Conservation (phyloP, 2,329 filamentous ascomycete genomes). For the Lasiodiplodia citricola region DNA sequence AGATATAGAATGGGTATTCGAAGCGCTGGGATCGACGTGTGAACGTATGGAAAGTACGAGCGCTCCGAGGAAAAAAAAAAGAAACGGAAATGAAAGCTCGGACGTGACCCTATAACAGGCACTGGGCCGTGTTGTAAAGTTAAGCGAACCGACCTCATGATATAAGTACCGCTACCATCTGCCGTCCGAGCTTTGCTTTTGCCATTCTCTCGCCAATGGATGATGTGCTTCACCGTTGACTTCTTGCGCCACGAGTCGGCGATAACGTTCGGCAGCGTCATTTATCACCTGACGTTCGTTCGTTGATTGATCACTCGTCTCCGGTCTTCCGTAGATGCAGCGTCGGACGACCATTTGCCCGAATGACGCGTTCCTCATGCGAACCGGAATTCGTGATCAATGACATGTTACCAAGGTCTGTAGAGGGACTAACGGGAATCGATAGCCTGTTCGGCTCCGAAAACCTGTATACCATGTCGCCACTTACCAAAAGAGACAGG, state of each 20-base stretch:
- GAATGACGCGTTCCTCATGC: neutral
- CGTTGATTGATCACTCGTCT: neutral
- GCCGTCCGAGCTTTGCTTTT: neutral
- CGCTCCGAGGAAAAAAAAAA: neutral
- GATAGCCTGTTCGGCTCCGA: neutral
- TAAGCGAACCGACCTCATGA: neutral
- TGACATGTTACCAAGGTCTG: neutral
- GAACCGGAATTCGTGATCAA: neutral
- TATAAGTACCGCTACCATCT: neutral
- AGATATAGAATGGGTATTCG: too few species aligned
- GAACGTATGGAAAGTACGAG: neutral
- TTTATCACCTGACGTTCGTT: neutral
- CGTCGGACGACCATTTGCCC: neutral
- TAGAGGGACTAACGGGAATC: neutral
- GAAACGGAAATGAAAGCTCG: neutral
- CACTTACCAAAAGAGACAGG: neutral
- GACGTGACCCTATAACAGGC: neutral
- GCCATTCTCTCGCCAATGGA: neutral
- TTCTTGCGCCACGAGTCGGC: neutral
- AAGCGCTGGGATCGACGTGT: too few species aligned
- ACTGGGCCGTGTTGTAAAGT: neutral
- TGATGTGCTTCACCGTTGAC: neutral
- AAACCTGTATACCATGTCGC: neutral
- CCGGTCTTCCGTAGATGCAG: neutral
- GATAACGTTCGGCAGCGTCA: neutral